Percentiles rank a stretch among this genome's conserved stretches.
phyloP scores from a whole-genome alignment of 805 yeast species.

The Brettanomyces sp. region DNA sequence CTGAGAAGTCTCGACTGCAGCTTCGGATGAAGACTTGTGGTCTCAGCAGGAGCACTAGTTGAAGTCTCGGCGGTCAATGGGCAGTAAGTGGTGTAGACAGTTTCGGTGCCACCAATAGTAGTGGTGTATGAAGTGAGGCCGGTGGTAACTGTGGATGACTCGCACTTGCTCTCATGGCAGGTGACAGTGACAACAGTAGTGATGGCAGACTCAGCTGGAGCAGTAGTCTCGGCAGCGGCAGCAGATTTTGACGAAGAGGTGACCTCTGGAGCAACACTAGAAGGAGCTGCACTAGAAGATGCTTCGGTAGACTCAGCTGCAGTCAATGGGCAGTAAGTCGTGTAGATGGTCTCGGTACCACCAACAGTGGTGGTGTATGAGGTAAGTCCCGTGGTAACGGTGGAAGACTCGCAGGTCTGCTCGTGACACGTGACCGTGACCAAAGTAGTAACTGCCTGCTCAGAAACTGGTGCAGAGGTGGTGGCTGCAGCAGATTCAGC shows the following conservation, averaged over 20 bases:
- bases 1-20: neutral
- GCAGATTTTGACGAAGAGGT: slow-evolving; percentile 1
- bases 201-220: slow-evolving; percentile 12
- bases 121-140: slow-evolving; percentile 16
- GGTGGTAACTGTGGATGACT: slow-evolving; percentile 18
- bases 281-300: neutral
- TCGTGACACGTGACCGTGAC: slow-evolving; percentile 8
- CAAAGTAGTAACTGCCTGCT: neutral
- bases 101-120: slow-evolving; percentile 24
- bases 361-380: slow-evolving; percentile 23
- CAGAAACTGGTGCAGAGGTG: neutral
- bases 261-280: slow-evolving; percentile 2
- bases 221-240: neutral
- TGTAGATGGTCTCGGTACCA: slow-evolving; percentile 27
- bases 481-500: neutral
- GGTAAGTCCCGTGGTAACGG: slow-evolving; percentile 11
- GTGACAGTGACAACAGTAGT: slow-evolving; percentile 20
- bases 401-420: slow-evolving; percentile 6
- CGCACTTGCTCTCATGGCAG: slow-evolving; percentile 15
- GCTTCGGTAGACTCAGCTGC: neutral
- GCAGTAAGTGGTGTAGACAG: slow-evolving; percentile 32
- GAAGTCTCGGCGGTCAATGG: slow-evolving; percentile 7
- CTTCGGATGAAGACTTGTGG: no score
- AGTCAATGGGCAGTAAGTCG: slow-evolving; percentile 28
- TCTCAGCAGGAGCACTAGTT: neutral